Conservation (phyloP, 495 filamentous ascomycete species). For the Viridothelium virens region DNA sequence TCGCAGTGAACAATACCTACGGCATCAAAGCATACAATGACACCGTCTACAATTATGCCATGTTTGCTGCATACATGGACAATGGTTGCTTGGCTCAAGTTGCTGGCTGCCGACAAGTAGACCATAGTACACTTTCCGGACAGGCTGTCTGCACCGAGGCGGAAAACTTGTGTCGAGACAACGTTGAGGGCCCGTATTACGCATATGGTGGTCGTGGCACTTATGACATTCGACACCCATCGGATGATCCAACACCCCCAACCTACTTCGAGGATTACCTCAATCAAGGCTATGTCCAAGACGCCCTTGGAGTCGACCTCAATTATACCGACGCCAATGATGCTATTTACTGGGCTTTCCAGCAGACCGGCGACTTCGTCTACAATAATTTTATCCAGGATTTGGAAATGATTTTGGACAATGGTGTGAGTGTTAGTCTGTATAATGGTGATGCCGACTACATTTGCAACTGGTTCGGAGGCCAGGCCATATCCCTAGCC, state of each 20-base stretch:
- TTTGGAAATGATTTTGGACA: conserved; percentile 40
- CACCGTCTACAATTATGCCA: conserved; percentile 41
- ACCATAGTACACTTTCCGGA: conserved; percentile 36
- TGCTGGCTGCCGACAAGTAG: conserved; percentile 32
- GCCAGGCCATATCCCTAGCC: conserved; percentile 49
- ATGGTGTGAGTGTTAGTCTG: conserved; percentile 40
- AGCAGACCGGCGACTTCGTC: conserved; percentile 44
- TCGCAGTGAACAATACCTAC: conserved; percentile 71
- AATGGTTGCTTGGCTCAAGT: conserved; percentile 35
- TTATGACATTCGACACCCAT: conserved; percentile 46
- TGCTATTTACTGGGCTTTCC: conserved; percentile 40
- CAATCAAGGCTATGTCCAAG: conserved; percentile 39
- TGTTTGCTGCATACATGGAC: conserved; percentile 43
- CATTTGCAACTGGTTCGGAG: conserved; percentile 49
- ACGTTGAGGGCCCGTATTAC: conserved; percentile 44
- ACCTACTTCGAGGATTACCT: conserved; percentile 42
- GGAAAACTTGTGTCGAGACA: conserved; percentile 38
- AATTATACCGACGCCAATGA: conserved; percentile 42
- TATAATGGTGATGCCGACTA: conserved; percentile 44
- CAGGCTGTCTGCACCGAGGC: conserved; percentile 35
- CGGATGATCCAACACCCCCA: conserved; percentile 44
- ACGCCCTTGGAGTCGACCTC: conserved; percentile 45
- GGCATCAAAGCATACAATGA: conserved; percentile 57
- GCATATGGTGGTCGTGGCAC: conserved; percentile 40
- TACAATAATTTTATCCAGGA: conserved; percentile 41